These are phyloP conservation scores for Solanum peruvianum DNA, from an alignment of 257 asterid genomes.

Conservation along the genomic window DNA sequence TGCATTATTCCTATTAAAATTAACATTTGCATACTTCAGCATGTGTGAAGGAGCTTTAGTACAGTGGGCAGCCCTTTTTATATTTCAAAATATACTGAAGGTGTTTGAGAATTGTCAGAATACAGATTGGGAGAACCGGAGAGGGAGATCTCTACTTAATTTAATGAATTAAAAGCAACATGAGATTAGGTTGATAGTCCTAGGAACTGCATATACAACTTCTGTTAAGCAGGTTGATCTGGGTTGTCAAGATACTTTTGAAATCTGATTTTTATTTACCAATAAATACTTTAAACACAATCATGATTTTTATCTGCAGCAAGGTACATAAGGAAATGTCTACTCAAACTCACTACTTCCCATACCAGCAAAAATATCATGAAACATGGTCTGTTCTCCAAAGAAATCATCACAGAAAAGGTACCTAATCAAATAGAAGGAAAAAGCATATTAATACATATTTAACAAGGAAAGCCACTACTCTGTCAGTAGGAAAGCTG, in stretches of 20 bases:
- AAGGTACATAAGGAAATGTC: background rate
- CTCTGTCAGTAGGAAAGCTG: background rate
- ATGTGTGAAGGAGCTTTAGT: background rate
- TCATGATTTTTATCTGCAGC: background rate
- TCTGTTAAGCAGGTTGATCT: background rate
- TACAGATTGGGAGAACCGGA: background rate
- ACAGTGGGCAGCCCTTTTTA: background rate
- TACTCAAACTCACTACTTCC: background rate
- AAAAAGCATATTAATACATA: constrained; percentile 3
- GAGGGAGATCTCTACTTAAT: background rate
- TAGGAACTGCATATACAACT: background rate
- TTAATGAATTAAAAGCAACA: background rate
- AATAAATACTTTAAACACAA: background rate
- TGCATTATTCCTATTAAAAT: background rate
- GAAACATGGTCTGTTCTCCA: constrained; percentile 84
- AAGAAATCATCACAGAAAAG: constrained; percentile 97
- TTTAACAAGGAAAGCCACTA: background rate
- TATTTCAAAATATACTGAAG: background rate
- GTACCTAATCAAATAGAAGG: constrained; percentile 43
- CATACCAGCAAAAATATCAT: constrained; percentile 91
- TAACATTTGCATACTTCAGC: background rate
- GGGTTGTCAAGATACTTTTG: background rate
- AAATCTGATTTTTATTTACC: background rate
- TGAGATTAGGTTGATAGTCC: background rate
- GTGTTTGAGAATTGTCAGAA: background rate